Percentiles rank a stretch among this genome's conserved stretches.
Conservation (phyloP, 768 basidiomycete species). For the Lentinus tigrinus region DNA sequence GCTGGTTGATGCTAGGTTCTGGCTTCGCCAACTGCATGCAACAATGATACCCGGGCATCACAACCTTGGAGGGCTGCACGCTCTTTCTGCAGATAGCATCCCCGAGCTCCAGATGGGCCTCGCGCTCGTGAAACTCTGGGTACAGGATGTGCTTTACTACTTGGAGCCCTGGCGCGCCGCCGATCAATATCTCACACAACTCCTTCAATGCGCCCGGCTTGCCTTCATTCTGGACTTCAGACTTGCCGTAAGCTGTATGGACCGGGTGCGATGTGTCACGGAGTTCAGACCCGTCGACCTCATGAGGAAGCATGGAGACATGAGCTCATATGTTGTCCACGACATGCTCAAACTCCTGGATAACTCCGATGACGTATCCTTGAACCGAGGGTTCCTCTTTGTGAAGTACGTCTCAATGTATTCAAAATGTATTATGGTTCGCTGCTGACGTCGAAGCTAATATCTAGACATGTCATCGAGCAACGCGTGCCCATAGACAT, state of each 20-base stretch:
- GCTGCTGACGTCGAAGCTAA: not conserved
- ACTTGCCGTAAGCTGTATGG: constrained; percentile 35
- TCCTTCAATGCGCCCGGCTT: constrained; percentile 38
- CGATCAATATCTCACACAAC: constrained; percentile 37
- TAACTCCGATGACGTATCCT: not conserved
- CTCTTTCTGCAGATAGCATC: constrained; percentile 36
- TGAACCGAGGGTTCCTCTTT: constrained; percentile 37
- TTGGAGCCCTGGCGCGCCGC: constrained; percentile 21
- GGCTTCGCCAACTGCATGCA: constrained; percentile 48
- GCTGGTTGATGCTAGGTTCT: constrained; percentile 33
- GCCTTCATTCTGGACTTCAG: constrained; percentile 38
- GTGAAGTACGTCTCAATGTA: constrained; percentile 32
- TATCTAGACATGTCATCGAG: constrained; percentile 44
- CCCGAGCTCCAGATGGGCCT: constrained; percentile 39
- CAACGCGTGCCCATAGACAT: constrained; percentile 40
- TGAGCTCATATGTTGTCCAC: constrained; percentile 26
- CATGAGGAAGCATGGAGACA: not conserved
- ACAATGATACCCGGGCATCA: constrained; percentile 49
- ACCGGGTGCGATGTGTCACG: constrained; percentile 30
- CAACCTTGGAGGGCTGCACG: constrained; percentile 42
- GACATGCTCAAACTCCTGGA: constrained; percentile 24
- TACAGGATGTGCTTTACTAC: constrained; percentile 37
- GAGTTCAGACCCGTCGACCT: constrained; percentile 1
- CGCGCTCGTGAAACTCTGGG: constrained; percentile 44
- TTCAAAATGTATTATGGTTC: not conserved